Conservation (phyloP, 2,329 filamentous ascomycete genomes). For the Talaromyces sp. region DNA sequence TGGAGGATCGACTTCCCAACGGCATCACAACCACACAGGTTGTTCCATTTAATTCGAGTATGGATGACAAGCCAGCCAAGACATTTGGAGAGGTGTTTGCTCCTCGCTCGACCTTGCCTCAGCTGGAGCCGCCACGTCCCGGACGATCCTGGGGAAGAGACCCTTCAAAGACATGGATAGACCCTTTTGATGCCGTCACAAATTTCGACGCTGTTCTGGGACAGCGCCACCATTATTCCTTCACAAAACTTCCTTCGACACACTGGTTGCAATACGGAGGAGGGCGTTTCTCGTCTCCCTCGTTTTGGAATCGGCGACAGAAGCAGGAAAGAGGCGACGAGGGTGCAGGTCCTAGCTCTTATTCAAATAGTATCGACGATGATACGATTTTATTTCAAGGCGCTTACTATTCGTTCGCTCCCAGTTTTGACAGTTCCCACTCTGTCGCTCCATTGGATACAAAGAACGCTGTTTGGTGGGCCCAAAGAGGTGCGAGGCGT, state of each 20-base stretch:
- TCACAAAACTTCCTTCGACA: conserved; percentile 34
- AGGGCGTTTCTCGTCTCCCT: conserved; percentile 30
- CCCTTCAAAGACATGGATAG: conserved; percentile 33
- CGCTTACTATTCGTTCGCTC: conserved; percentile 47
- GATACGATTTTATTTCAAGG: conserved; percentile 35
- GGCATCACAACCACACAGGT: conserved; percentile 68
- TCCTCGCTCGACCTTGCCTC: conserved; percentile 32
- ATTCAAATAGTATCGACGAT: conserved; percentile 26
- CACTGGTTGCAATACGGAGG: conserved; percentile 43
- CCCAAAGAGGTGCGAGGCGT: conserved; percentile 34
- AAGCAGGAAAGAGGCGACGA: conserved; percentile 22
- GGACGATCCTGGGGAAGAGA: conserved; percentile 27
- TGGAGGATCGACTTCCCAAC: conserved; percentile 64
- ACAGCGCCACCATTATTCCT: conserved; percentile 37
- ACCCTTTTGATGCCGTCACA: conserved; percentile 35
- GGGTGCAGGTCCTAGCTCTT: conserved; percentile 14
- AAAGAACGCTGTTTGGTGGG: conserved; percentile 44
- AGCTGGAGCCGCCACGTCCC: conserved; percentile 37
- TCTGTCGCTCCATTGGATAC: conserved; percentile 38
- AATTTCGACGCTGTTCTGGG: conserved; percentile 28
- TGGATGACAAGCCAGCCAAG: conserved; percentile 25
- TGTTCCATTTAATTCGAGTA: conserved; percentile 44
- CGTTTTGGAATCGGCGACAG: conserved; percentile 33
- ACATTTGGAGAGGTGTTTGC: conserved; percentile 44
- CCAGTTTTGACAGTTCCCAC: conserved; percentile 41